Percentiles rank a stretch among this genome's conserved stretches.
Conservation (phyloP, 306 rosid species). For the Sesbania bispinosa region DNA sequence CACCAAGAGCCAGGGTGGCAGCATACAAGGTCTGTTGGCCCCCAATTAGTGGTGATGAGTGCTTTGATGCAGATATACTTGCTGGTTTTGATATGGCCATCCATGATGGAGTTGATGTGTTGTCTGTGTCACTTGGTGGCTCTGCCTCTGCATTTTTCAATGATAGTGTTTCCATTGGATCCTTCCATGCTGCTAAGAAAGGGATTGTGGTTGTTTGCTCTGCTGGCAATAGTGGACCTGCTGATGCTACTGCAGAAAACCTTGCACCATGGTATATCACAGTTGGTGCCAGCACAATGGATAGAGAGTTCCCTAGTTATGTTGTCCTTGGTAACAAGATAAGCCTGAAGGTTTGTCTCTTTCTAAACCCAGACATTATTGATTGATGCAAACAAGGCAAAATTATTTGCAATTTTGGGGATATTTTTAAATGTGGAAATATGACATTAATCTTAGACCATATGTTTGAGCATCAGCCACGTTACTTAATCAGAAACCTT, state of each 20-base stretch:
- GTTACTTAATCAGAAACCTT: neutral
- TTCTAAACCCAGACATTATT: neutral
- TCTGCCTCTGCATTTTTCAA: slow-evolving; percentile 36
- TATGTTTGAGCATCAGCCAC: neutral
- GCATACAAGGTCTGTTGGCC: slow-evolving; percentile 85
- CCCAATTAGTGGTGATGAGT: neutral
- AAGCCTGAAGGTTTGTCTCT: neutral
- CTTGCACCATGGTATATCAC: slow-evolving; percentile 58
- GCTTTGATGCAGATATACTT: slow-evolving; percentile 58
- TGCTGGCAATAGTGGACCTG: slow-evolving; percentile 57
- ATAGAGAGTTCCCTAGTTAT: slow-evolving; percentile 35
- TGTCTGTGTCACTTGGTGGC: slow-evolving; percentile 12
- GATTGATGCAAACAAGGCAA: neutral
- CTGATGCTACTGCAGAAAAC: slow-evolving; percentile 17
- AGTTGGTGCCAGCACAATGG: slow-evolving; percentile 57
- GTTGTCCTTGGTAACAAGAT: slow-evolving; percentile 32
- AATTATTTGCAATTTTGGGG: neutral
- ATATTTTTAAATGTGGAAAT: neutral
- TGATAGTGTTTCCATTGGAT: slow-evolving; percentile 54
- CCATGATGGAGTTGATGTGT: slow-evolving; percentile 43
- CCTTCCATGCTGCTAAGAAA: slow-evolving; percentile 47
- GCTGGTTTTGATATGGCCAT: slow-evolving; percentile 65
- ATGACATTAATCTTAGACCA: neutral
- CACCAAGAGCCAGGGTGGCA: slow-evolving; percentile 68
- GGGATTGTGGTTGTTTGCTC: slow-evolving; percentile 44